Conservation (phyloP, 768 basidiomycete genomes). For the Agrocybe pediades region DNA sequence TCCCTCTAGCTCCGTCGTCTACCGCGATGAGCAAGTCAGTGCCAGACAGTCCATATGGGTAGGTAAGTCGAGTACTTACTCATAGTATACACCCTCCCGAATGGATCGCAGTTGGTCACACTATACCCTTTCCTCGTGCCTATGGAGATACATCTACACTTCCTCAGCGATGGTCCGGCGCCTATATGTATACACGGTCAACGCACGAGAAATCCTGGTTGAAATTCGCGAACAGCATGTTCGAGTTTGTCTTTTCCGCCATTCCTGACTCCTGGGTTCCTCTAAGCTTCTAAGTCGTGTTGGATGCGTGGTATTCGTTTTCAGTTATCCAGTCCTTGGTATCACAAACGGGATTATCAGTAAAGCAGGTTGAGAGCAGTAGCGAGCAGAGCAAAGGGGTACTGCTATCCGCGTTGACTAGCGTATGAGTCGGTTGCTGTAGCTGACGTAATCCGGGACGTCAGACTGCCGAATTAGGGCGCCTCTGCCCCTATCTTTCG, state of each 20-base stretch:
- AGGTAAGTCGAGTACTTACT: conserved; percentile 52
- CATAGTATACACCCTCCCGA: conserved; percentile 92
- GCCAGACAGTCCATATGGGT: neutral
- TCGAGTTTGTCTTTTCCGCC: conserved; percentile 43
- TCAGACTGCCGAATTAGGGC: too few species aligned
- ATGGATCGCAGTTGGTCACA: conserved; percentile 98
- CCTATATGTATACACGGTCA: conserved; percentile 3
- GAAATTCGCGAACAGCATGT: conserved; percentile 88
- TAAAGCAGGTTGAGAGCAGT: too few species aligned
- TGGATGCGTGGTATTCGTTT: too few species aligned
- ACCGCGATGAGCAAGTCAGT: conserved; percentile 5
- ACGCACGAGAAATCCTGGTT: conserved; percentile 93
- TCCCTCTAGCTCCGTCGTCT: conserved; percentile 94
- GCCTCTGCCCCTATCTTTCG: too few species aligned
- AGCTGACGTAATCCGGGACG: too few species aligned
- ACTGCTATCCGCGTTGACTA: too few species aligned
- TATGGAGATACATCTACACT: conserved; percentile 80
- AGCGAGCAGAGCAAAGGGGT: too few species aligned
- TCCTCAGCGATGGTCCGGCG: neutral
- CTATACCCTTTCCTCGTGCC: conserved; percentile 95
- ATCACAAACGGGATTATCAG: too few species aligned
- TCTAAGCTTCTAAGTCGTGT: too few species aligned
- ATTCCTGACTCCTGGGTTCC: too few species aligned
- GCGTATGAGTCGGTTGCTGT: too few species aligned
- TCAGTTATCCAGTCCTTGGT: too few species aligned